Conservation (phyloP, 2,329 filamentous ascomycete genomes). For the Aspergillus piperis region DNA sequence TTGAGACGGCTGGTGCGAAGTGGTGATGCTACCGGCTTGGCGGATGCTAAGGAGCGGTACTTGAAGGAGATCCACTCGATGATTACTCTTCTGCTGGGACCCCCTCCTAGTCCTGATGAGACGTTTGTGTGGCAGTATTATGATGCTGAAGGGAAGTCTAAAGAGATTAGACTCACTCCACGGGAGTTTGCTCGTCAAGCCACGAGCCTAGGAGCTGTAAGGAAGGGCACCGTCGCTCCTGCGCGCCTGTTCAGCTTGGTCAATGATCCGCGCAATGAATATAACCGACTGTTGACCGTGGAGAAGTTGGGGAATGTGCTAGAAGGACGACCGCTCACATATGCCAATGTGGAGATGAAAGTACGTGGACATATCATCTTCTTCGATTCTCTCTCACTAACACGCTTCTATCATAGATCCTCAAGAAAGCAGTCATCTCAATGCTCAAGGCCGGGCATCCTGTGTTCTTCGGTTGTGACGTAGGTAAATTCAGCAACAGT, state of each 20-base stretch:
- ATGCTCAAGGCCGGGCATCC: constrained; percentile 79
- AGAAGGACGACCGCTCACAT: constrained; percentile 72
- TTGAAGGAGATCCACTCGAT: constrained; percentile 78
- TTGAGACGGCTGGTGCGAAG: constrained; percentile 60
- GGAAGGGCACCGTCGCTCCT: constrained; percentile 13
- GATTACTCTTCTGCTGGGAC: constrained; percentile 78
- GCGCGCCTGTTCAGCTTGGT: constrained; percentile 70
- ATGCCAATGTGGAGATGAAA: constrained; percentile 77
- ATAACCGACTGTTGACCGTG: constrained; percentile 72
- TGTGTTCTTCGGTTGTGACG: constrained; percentile 86
- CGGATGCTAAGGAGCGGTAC: constrained; percentile 68
- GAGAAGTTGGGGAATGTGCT: constrained; percentile 78
- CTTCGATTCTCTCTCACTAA: neutral
- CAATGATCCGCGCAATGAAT: constrained; percentile 79
- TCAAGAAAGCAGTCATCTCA: constrained; percentile 72
- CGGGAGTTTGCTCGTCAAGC: constrained; percentile 63
- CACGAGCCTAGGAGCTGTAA: constrained; percentile 53
- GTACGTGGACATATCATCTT: neutral
- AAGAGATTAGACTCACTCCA: constrained; percentile 66
- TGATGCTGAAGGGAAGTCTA: constrained; percentile 67
- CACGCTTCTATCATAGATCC: constrained; percentile 40
- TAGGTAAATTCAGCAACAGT: constrained; percentile 76
- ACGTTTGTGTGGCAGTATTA: constrained; percentile 80
- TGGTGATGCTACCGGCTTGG: constrained; percentile 38
- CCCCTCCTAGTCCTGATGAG: constrained; percentile 68